Base-by-base conservation (phyloP, 2,329 filamentous ascomycete genomes). In the Aspergillus neoniger region DNA sequence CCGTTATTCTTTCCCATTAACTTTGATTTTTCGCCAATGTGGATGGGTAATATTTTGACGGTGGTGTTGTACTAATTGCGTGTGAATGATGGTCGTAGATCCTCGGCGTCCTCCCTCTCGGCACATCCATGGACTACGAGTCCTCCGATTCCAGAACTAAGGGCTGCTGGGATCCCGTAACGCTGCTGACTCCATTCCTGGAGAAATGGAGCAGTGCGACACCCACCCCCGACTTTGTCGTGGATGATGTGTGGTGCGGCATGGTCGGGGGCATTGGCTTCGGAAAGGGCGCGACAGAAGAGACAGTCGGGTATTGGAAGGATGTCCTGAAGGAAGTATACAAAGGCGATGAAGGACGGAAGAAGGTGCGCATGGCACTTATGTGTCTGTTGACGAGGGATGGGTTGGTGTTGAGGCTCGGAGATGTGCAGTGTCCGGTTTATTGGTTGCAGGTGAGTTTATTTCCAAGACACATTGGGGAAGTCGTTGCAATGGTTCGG, bases 101-200 rank as follows among this genome's bases (percentile, higher is more conserved):
- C 63, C 66, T 71, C 28, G 83, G 83, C 5, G 77, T 85, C 55
- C 78, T 85, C 21, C 81, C 81, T 0, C 71, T 85, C 8, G 82
- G 82, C 17, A 83, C 82, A 4, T 83, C 81, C 0, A 74, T 85
- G 69, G 82, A 84, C 70, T 78, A 71, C 58, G 82, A 85, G 63
- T 80, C 77, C 30, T 67, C 75, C 15, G 73, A 76, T 15, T 79
- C 77, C 14, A 76, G 79, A 21, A 62, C 68, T 5, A 70, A 82
- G 2, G 77, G 80, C 5, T 84, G 82, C 72, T 85, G 82, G 82
- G 74, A 84, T 60, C 75, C 74, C 4, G 67, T 70, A 1, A 67
- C 69, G 0, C 68, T 72, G 10, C 67, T 80, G 4, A 71, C 67
- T 0, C 64, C 70, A 2, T 75, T 69, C 44, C 78, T 81, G 63